Conservation (phyloP, 2,329 filamentous ascomycete species). For the Aspergillus sp. region DNA sequence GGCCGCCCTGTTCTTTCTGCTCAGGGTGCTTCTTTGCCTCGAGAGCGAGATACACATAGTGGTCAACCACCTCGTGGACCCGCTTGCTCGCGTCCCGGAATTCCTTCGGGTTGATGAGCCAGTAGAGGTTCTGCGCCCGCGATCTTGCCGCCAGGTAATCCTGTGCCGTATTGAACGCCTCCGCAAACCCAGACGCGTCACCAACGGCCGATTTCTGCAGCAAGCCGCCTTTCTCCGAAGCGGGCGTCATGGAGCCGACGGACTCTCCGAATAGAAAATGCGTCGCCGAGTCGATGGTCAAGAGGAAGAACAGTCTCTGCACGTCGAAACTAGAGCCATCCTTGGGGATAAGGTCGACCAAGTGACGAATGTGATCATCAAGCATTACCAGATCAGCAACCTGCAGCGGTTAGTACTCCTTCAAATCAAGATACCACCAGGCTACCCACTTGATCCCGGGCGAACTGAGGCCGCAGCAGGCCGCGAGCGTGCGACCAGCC, state of each 20-base stretch:
- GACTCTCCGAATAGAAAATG: constrained; percentile 77
- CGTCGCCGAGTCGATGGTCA: constrained; percentile 74
- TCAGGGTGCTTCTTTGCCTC: constrained; percentile 24
- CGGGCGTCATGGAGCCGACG: constrained; percentile 46
- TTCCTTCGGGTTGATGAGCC: constrained; percentile 30
- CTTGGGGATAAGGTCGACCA: constrained; percentile 54
- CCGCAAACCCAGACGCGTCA: constrained; percentile 24
- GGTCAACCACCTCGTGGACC: constrained; percentile 41
- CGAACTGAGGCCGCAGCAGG: constrained; percentile 76
- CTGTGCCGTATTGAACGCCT: constrained; percentile 28
- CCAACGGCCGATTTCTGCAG: constrained; percentile 31
- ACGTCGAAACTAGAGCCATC: constrained; percentile 52
- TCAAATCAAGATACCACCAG: background rate
- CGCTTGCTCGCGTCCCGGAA: constrained; percentile 32
- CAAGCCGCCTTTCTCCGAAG: constrained; percentile 39
- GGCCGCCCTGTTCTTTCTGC: constrained; percentile 20
- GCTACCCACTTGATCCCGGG: constrained; percentile 63
- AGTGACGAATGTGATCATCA: constrained; percentile 62
- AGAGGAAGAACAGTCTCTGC: constrained; percentile 67
- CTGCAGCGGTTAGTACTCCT: constrained; percentile 4
- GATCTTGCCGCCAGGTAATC: constrained; percentile 22
- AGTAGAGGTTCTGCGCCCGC: constrained; percentile 26
- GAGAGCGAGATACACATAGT: constrained; percentile 40
- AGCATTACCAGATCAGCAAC: constrained; percentile 63
- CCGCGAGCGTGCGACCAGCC: constrained; percentile 71